Evolutionary conservation across 805 yeast species (phyloP).

Genomic region (Candida tammaniensis): DNA sequence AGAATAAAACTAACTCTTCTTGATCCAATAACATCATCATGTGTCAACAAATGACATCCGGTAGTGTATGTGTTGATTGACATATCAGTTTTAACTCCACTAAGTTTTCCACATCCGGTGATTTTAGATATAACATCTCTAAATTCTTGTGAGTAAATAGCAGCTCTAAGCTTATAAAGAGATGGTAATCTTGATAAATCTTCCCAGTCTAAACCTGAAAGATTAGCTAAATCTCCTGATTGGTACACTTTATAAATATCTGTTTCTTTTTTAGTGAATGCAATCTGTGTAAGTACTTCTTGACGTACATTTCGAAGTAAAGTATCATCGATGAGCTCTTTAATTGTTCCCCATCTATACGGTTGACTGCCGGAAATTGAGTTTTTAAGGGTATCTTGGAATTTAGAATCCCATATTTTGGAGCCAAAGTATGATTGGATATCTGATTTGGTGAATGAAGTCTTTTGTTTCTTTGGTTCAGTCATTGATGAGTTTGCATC

Average conservation of each 20-base stretch:
- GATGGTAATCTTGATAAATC: conserved; percentile 75
- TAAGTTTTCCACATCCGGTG: conserved; percentile 83
- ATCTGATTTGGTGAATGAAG: conserved; percentile 27
- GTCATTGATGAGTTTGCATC: too few species aligned
- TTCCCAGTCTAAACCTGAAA: conserved; percentile 77
- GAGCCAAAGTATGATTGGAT: conserved; percentile 43
- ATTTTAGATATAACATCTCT: conserved; percentile 73
- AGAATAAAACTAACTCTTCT: conserved; percentile 90
- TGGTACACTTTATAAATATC: conserved; percentile 92
- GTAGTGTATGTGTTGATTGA: conserved; percentile 86
- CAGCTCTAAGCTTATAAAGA: conserved; percentile 75
- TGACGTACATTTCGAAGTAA: conserved; percentile 75
- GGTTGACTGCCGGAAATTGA: conserved; percentile 63
- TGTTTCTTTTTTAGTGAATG: conserved; percentile 93
- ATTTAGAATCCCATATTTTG: conserved; percentile 45
- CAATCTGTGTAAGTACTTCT: conserved; percentile 80
- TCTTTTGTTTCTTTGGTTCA: conserved; percentile 16
- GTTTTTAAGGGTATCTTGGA: conserved; percentile 36
- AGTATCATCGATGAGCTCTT: conserved; percentile 69
- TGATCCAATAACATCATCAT: conserved; percentile 97
- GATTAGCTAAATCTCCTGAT: conserved; percentile 88
- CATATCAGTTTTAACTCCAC: conserved; percentile 91
- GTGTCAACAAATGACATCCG: conserved; percentile 91
- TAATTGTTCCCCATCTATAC: conserved; percentile 86
- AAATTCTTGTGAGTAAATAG: conserved; percentile 82